These are phyloP conservation scores for Pseudozyma sp. DNA, from an alignment of 1,284 basidiomycete species.

Conservation along the genomic window DNA sequence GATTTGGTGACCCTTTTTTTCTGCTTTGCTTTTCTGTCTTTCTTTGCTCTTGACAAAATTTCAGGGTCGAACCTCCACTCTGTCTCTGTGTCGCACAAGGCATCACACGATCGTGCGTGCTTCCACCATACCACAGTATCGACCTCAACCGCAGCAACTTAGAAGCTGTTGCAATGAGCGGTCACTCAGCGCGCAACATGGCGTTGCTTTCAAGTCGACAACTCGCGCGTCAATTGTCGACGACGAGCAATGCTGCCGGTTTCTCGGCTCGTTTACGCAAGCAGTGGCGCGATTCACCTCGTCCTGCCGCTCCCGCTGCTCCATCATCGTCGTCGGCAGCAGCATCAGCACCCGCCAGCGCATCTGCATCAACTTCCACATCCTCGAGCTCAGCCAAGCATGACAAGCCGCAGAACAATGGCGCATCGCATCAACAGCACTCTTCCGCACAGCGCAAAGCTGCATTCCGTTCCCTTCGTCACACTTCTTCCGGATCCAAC, in stretches of 20 bases:
- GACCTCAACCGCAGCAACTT: background rate
- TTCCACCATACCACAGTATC: background rate
- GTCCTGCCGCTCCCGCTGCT: background rate
- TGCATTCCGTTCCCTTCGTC: no score
- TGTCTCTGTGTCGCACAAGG: background rate
- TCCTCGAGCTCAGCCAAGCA: no score
- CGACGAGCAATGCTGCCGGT: slow-evolving; percentile 6
- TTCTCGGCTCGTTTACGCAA: slow-evolving; percentile 17
- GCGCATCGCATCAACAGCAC: no score
- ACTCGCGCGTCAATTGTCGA: slow-evolving; percentile 14
- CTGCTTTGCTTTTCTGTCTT: background rate
- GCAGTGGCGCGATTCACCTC: slow-evolving; percentile 3
- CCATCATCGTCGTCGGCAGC: slow-evolving; percentile 2
- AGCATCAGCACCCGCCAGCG: background rate
- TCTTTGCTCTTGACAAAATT: slow-evolving; percentile 2
- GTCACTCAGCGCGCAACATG: slow-evolving; percentile 3
- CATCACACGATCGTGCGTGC: background rate
- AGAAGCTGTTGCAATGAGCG: slow-evolving; percentile 12
- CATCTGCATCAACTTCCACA: no score
- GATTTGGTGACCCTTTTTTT: slow-evolving; percentile 10
- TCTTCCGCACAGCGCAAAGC: no score
- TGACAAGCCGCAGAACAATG: no score
- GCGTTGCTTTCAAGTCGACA: slow-evolving; percentile 12
- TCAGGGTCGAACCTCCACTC: slow-evolving; percentile 15
- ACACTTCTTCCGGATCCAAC: no score